Evolutionary conservation across 2,329 filamentous ascomycete genomes (phyloP), one percentile per base, ranked within the genome.

Genomic region (Stemphylium beticola): DNA sequence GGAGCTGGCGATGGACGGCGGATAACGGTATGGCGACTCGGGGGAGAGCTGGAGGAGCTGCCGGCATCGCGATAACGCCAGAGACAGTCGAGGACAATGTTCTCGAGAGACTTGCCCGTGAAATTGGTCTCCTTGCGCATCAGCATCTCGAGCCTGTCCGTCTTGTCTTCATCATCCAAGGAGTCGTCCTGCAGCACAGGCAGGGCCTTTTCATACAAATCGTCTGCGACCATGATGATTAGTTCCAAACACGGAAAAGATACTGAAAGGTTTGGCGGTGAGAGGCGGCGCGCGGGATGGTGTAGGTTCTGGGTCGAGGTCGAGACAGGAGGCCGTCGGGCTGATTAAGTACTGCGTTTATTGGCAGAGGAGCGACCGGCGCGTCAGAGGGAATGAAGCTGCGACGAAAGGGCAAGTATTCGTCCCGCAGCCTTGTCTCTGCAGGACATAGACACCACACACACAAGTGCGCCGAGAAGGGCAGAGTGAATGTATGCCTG

Each of bases 111-210:
- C 62, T 87, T 81, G 55, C 92, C 93, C 15, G 84, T 85, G 64
- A 98, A 81, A 26, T 82, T 84, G 7, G 92, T 92, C 77, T 93
- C 87, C 65, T 87, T 88, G 76, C 87, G 88, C 68, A 98, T 82
- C 48, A 97, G 82, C 63, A 92, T 90, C 78, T 97, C 93, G 48
- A 97, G 82, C 77, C 86, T 90, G 77, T 98, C 93, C 43, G 91
- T 93, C 82, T 95, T 96, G 72, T 97, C 93, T 77, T 99, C 95
- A 61, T 98, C 95, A 68, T 96, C 91, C 58, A 96, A 82, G 50
- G 83, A 82, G 54, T 86, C 79, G 77, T 97, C 89, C 79, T 95
- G 88, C 61, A 99, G 85, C 72, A 97, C 85, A 47, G 92, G 91
- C 74, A 96, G 86, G 76, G 92, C 96, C 70, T 95, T 85, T 68